Evolutionary conservation across 495 filamentous ascomycete species (phyloP).

Genomic region (Neurospora sp.): DNA sequence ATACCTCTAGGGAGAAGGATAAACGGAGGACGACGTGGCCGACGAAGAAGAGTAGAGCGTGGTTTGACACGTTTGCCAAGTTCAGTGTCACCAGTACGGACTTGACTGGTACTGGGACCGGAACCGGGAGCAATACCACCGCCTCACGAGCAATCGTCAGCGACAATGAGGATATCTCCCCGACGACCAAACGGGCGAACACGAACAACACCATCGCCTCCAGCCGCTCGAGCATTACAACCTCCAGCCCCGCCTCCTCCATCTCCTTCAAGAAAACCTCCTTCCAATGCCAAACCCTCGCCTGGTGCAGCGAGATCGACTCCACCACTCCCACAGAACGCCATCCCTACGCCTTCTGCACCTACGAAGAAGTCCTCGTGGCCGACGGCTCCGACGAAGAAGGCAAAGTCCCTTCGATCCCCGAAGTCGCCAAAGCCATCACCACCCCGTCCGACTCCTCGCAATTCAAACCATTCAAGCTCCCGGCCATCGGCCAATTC

Average conservation of each 20-base stretch:
- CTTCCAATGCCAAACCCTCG: conserved; percentile 22
- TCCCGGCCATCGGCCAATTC: conserved; percentile 19
- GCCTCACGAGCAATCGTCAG: neutral
- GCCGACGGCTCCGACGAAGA: conserved; percentile 3
- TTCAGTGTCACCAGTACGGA: conserved; percentile 11
- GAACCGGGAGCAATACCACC: neutral
- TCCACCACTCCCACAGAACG: conserved; percentile 6
- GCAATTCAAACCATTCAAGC: conserved; percentile 24
- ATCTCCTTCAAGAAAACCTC: conserved; percentile 17
- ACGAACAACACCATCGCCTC: neutral
- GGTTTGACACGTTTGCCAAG: conserved; percentile 24
- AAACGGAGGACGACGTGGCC: conserved; percentile 19
- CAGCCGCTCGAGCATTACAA: neutral
- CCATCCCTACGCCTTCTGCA: conserved; percentile 23
- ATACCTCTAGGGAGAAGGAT: neutral
- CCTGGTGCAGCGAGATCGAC: conserved; percentile 25
- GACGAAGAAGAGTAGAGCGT: conserved; percentile 17
- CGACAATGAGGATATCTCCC: neutral
- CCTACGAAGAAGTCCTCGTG: conserved; percentile 16
- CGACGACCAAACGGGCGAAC: neutral
- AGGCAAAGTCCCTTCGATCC: conserved; percentile 15
- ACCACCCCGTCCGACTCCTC: conserved; percentile 17
- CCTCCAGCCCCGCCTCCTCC: conserved; percentile 4
- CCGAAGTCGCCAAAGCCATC: conserved; percentile 26
- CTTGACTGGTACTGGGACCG: neutral